Base-by-base conservation (phyloP, 2,329 filamentous ascomycete genomes). In the Penicillium sp. region DNA sequence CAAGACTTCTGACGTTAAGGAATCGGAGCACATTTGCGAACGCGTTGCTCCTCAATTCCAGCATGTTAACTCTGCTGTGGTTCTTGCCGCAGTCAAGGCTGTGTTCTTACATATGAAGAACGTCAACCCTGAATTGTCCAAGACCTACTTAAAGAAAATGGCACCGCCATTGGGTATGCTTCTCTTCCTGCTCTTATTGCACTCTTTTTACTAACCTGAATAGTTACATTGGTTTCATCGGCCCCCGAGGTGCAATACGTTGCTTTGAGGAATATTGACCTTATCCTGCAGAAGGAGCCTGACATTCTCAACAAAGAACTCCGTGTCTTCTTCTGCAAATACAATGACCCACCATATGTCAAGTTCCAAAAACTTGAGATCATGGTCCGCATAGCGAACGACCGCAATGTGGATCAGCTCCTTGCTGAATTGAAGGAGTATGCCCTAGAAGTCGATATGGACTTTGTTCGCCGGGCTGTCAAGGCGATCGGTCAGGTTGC, bases 271-370 rank as follows among this genome's bases (percentile, higher is more conserved):
- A 99, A 99, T 73, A 99, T 99, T 67, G 94, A 99, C 65, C 84
- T 99, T 32, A 81, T 99, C 6, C 81, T 99, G 26, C 94, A 99
- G 74, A 94, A 95, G 64, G 93, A 97, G 73, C 91, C 94, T 10
- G 92, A 96, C 63, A 97, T 99, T 52, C 81, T 99, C 9, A 96
- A 90, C 80, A 97, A 97, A 74, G 94, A 99, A 74, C 85, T 99
- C 67, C 86, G 94, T 41, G 94, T 99, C 8, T 99, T 99, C 78
- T 99, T 99, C 78, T 99, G 94, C 87, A 99, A 99, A 77, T 99
- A 99, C 79, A 97, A 97, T 71, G 94, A 99, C 65, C 93, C 94
- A 1, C 91, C 91, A 19, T 99, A 99, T 71, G 87, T 99, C 67
- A 99, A 99, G 75, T 85, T 99, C 56, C 89, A 96, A 70, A 99